Base-by-base conservation (phyloP, 75 land plant species). In the Cunninghamia lanceolata region DNA sequence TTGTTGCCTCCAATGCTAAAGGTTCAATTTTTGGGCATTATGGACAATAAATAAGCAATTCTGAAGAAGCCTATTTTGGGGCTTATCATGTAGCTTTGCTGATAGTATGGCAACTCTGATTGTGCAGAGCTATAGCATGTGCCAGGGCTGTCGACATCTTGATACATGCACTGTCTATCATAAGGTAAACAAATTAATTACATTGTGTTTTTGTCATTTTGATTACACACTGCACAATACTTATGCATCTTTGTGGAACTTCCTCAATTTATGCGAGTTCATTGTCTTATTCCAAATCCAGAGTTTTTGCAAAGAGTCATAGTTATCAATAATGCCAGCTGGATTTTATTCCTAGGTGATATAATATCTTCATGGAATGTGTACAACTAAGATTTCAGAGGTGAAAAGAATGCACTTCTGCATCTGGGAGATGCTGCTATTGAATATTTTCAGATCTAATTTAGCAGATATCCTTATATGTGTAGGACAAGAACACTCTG, bases 71-170 rank as follows among this genome's bases (percentile, higher is more conserved):
- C 40, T 80, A 45, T 0, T 43, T 9, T 43, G 34, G 32, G 45
- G n/a, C 47, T 80, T 45, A 43, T n/a, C 9, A 10, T 25, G 46
- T 43, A 9, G 47, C 8, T 45, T 13, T 50, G 53, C 53, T 80
- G 32, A 80, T 45, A 25, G 82, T 1, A n/a, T 43, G 11, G 82
- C 5, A 56, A 34, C 68, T 86, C 85, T 30, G 76, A n/a, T 85
- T 80, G 45, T 89, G 80, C 88, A 97, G 99, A 93, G 82, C 88
- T 90, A 82, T 63, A 90, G 87, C 16, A 82, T 91, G 84, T 97
- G 99, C 91, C 95, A 85, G 84, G 84, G 91, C 42, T 97, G 99
- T 89, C 94, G 97, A 83, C 94, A 95, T 83, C 90, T 97, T 56
- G 91, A 91, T 82, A 82, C 71, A 66, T 97, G 99, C 84, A 91